These are phyloP conservation scores for Cladophialophora psammophila DNA, from an alignment of 2,329 filamentous ascomycete genomes.

Conservation along the genomic window DNA sequence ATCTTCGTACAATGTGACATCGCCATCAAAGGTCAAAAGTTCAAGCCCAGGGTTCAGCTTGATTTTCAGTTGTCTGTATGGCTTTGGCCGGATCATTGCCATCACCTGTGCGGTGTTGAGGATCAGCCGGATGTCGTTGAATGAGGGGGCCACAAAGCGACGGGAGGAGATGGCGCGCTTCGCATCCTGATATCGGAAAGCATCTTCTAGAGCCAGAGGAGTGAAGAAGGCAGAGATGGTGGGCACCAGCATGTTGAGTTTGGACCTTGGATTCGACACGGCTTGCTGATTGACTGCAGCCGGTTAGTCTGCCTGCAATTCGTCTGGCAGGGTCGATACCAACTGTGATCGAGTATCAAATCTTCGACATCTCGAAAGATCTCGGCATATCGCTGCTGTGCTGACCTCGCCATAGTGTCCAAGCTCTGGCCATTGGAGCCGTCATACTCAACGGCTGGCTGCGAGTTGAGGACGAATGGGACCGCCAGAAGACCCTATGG, in stretches of 20 bases:
- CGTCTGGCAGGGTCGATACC: conserved; percentile 36
- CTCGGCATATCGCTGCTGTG: conserved; percentile 88
- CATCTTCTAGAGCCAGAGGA: conserved; percentile 81
- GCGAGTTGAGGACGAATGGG: conserved; percentile 94
- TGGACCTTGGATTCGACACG: conserved; percentile 68
- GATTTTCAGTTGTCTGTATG: conserved; percentile 28
- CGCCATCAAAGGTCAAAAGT: conserved; percentile 94
- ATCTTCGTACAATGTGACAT: conserved; percentile 94
- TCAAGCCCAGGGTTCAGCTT: conserved; percentile 70
- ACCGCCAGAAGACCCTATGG: conserved; percentile 78
- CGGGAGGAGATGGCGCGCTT: conserved; percentile 87
- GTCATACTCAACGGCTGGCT: conserved; percentile 87
- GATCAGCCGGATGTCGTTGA: conserved; percentile 93
- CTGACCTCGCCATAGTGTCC: conserved; percentile 76
- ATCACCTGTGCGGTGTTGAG: conserved; percentile 95
- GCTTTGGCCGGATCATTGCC: conserved; percentile 72
- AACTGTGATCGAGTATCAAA: conserved; percentile 91
- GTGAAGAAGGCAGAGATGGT: conserved; percentile 95
- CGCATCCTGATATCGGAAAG: conserved; percentile 88
- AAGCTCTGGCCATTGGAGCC: conserved; percentile 56
- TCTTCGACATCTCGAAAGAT: conserved; percentile 93
- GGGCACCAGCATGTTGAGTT: conserved; percentile 89
- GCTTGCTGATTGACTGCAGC: conserved; percentile 37
- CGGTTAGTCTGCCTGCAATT: conserved; percentile 8
- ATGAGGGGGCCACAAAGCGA: conserved; percentile 92